Conservation (phyloP, 1,139 yeast genomes). For the Tardiomyces digboiensis region DNA sequence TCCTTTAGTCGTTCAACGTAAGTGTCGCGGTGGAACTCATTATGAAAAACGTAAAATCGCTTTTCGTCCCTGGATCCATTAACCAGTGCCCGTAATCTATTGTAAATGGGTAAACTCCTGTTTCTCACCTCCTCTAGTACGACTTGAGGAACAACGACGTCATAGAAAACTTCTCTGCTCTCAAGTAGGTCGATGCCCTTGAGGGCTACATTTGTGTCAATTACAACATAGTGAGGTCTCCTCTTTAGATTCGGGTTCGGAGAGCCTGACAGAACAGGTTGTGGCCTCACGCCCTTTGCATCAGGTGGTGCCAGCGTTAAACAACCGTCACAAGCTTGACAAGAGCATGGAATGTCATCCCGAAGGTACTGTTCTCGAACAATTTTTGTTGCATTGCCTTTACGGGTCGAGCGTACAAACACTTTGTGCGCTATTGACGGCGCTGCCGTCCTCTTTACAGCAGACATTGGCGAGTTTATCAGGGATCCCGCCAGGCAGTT, state of each 20-base stretch:
- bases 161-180: slow-evolving; percentile 65
- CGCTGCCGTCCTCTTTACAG: neutral
- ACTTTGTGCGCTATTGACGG: slow-evolving; percentile 56
- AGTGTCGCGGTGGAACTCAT: slow-evolving; percentile 75
- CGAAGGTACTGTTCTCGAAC: slow-evolving; percentile 93
- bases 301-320: slow-evolving; percentile 27
- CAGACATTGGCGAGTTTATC: neutral
- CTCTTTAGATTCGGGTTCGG: slow-evolving; percentile 48
- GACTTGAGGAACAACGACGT: slow-evolving; percentile 89
- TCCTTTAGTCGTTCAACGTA: slow-evolving; percentile 50
- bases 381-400: slow-evolving; percentile 84
- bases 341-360: slow-evolving; percentile 86
- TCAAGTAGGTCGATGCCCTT: slow-evolving; percentile 89
- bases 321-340: slow-evolving; percentile 60
- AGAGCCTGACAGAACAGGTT: slow-evolving; percentile 33
- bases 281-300: slow-evolving; percentile 33
- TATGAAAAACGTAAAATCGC: slow-evolving; percentile 85
- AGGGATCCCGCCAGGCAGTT: neutral
- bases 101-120: slow-evolving; percentile 79
- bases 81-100: slow-evolving; percentile 69
- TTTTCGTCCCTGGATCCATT: slow-evolving; percentile 52
- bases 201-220: slow-evolving; percentile 84
- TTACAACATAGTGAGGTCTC: slow-evolving; percentile 65
- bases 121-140: slow-evolving; percentile 91
- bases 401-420: slow-evolving; percentile 72